Evolutionary conservation across 1,284 basidiomycete species (phyloP).

Genomic region (Cryptococcus sp.): DNA sequence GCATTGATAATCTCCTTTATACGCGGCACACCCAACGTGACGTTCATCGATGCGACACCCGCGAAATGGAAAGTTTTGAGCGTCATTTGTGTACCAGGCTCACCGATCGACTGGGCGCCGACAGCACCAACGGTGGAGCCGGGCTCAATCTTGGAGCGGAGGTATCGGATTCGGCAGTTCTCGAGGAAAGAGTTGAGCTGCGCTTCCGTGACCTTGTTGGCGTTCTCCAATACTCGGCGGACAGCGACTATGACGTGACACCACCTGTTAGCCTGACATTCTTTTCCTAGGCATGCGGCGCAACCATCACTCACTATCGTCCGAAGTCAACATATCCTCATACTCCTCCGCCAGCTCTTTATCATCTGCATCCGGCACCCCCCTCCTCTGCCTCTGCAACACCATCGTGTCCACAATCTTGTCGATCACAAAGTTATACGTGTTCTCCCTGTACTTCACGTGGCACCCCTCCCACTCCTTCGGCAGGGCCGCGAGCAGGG

Average conservation of each 20-base stretch:
- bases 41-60: slow-evolving; percentile 99
- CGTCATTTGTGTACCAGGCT: slow-evolving; percentile 99
- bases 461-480: slow-evolving; percentile 58
- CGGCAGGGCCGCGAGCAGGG: slow-evolving; percentile 23
- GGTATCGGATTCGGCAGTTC: slow-evolving; percentile 85
- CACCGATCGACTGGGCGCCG: slow-evolving; percentile 98
- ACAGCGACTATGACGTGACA: slow-evolving; percentile 49
- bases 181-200: slow-evolving; percentile 79
- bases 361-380: slow-evolving; percentile 66
- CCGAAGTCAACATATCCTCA: slow-evolving; percentile 35
- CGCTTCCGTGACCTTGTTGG: slow-evolving; percentile 78
- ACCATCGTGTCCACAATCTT: slow-evolving; percentile 69
- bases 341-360: slow-evolving; percentile 66
- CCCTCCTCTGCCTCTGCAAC: slow-evolving; percentile 65
- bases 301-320: slow-evolving; percentile 25
- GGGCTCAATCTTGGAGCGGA: slow-evolving; percentile 91
- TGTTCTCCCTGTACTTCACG: slow-evolving; percentile 69
- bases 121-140: slow-evolving; percentile 97
- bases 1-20: slow-evolving; percentile 99
- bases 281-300: no score
- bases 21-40: slow-evolving; percentile 97
- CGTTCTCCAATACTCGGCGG: slow-evolving; percentile 77
- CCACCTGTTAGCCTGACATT: no score
- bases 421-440: slow-evolving; percentile 70
- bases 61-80: slow-evolving; percentile 99